Conservation (phyloP, 495 filamentous ascomycete species). For the Aspergillus mulundensis region DNA sequence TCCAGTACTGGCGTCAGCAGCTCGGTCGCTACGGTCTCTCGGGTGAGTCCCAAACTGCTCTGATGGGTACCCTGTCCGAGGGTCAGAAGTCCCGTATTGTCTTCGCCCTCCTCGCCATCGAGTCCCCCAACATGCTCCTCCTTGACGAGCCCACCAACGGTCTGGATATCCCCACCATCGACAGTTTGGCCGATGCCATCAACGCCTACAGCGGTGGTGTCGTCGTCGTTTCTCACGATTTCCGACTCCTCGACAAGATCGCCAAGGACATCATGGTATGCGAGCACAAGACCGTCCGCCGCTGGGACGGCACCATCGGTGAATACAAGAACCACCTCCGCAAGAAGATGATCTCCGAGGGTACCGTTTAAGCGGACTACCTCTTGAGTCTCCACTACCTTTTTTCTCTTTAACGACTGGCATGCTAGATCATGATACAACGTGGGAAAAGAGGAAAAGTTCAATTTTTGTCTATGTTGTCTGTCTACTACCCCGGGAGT, state of each 20-base stretch:
- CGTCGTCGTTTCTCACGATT: constrained; percentile 97
- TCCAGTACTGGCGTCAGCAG: constrained; percentile 99
- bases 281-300: constrained; percentile 86
- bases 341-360: constrained; percentile 82
- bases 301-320: constrained; percentile 86
- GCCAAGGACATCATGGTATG: constrained; percentile 99
- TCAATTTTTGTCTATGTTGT: constrained; percentile 6
- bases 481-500: constrained; percentile 12
- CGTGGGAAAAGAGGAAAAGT: constrained; percentile 16
- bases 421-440: constrained; percentile 33
- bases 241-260: constrained; percentile 98
- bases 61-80: constrained; percentile 97
- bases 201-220: constrained; percentile 95
- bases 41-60: constrained; percentile 88
- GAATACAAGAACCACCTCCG: constrained; percentile 97
- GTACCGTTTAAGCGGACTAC: constrained; percentile 46
- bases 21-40: constrained; percentile 89
- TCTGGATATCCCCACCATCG: constrained; percentile 98
- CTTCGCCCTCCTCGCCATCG: constrained; percentile 93
- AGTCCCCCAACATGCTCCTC: constrained; percentile 94
- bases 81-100: constrained; percentile 98
- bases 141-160: constrained; percentile 99
- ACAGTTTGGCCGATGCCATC: constrained; percentile 95
- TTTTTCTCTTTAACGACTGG: constrained; percentile 29
- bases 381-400: neutral